Conservation (phyloP, 2,329 filamentous ascomycete genomes). For the Fusarium phyllophilum region DNA sequence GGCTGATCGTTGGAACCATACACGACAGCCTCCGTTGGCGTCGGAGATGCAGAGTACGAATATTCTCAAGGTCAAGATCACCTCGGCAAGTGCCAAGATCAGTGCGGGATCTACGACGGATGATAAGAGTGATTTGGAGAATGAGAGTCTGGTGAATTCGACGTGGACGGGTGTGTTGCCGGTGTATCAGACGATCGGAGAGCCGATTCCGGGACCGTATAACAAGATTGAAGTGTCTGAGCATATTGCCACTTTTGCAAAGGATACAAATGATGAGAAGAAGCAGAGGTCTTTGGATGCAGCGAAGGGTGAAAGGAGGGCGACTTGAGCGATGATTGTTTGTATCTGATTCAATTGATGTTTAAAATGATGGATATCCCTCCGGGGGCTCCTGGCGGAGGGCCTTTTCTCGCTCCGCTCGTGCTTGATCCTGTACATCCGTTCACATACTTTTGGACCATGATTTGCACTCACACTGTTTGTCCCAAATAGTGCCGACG, state of each 20-base stretch:
- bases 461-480: background rate
- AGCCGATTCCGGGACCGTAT: constrained; percentile 68
- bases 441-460: background rate
- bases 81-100: constrained; percentile 80
- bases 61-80: constrained; percentile 75
- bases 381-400: background rate
- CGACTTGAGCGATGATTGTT: background rate
- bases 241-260: constrained; percentile 62
- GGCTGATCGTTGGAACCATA: constrained; percentile 73
- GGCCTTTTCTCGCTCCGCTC: background rate
- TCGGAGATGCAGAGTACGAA: constrained; percentile 81
- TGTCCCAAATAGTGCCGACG: background rate
- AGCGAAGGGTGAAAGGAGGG: constrained; percentile 39
- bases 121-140: constrained; percentile 59
- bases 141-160: constrained; percentile 52
- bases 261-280: constrained; percentile 50
- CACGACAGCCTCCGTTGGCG: constrained; percentile 74
- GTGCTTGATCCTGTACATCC: background rate
- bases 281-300: constrained; percentile 42
- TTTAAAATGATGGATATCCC: background rate
- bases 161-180: constrained; percentile 71
- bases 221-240: constrained; percentile 70
- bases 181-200: constrained; percentile 70
- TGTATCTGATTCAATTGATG: background rate
- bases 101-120: constrained; percentile 71